Evolutionary conservation across 2,329 filamentous ascomycete species (phyloP), one percentile per base, ranked within the genome.

Genomic region (Scolecobasidium constrictum): DNA sequence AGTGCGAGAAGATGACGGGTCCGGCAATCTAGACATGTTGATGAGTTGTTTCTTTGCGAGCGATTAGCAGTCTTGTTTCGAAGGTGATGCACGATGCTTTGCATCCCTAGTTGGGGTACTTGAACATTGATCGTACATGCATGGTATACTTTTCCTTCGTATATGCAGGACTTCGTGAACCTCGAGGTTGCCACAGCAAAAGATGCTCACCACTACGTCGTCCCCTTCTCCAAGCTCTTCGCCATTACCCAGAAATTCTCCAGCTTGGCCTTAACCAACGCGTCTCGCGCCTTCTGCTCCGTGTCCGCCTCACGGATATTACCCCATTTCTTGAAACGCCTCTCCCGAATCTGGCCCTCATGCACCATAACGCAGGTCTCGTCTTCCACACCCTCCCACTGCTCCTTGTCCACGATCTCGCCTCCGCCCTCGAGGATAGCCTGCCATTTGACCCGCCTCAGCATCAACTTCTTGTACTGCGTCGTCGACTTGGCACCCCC

Each of bases 211-310:
- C n/a, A n/a, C n/a, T n/a, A n/a, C n/a, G n/a, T n/a, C 26, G n/a
- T 31, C 26, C 26, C 7, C 17, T 40, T 17, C 17, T 33, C 3
- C 39, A 42, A 28, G n/a, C 31, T 34, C 69, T 93, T 94, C 0
- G 88, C 90, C 52, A 92, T 65, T 7, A 82, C 82, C 92, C 92
- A 98, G 56, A 98, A 90, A 54, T 83, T 94, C 53, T 96, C 90
- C 74, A 96, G 84, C 69, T 94, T 95, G 4, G 79, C 77, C 51
- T 86, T 75, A 11, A 78, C 67, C 48, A 98, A 63, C 17, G 81
- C 72, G 52, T 94, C 86, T 57, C 85, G 82, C 4, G 90, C 92
- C 57, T 93, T 84, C 9, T 80, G 75, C 59, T 98, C 92, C 2
- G 85, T 90, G 64, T 96, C 92, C 61, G 87, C 94, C n/a, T 92